phyloP scores from a whole-genome alignment of 2,329 filamentous ascomycete species.

The Zymoseptoria crescenta region DNA sequence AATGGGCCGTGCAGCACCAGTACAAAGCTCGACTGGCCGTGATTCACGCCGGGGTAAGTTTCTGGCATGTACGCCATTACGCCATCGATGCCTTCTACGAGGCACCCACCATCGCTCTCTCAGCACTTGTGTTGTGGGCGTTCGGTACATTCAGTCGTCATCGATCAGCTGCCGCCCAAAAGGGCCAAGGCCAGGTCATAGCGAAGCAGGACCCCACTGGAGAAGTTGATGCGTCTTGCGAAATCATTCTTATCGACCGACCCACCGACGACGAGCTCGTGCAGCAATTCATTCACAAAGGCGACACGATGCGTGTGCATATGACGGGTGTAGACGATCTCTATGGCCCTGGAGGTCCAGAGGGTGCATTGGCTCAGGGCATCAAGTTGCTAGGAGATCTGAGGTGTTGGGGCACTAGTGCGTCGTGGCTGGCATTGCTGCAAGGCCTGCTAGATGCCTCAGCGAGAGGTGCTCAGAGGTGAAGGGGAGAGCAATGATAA shows the following conservation, averaged over 20 bases:
- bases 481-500: not conserved
- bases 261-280: slow-evolving; percentile 52
- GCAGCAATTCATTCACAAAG: slow-evolving; percentile 47
- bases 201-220: slow-evolving; percentile 1
- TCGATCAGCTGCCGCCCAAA: not conserved
- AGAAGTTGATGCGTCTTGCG: slow-evolving; percentile 9
- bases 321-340: slow-evolving; percentile 48
- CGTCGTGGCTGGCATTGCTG: slow-evolving; percentile 4
- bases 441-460: slow-evolving; percentile 5
- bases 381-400: slow-evolving; percentile 28
- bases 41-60: slow-evolving; percentile 45
- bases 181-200: not conserved
- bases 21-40: slow-evolving; percentile 51
- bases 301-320: slow-evolving; percentile 43
- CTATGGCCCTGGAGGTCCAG: slow-evolving; percentile 31
- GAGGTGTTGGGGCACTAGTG: slow-evolving; percentile 13
- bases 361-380: slow-evolving; percentile 33
- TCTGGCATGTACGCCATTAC: slow-evolving; percentile 47
- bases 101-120: slow-evolving; percentile 59
- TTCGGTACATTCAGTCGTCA: slow-evolving; percentile 33
- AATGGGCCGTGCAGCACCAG: slow-evolving; percentile 46
- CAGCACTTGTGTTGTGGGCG: slow-evolving; percentile 58
- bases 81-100: slow-evolving; percentile 50
- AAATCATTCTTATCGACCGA: slow-evolving; percentile 47
- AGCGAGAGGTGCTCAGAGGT: not conserved